Percentiles rank a stretch among this genome's conserved stretches.
phyloP scores from a whole-genome alignment of 139 green algal species.

The Auxenochlorella pyrenoidosa region DNA sequence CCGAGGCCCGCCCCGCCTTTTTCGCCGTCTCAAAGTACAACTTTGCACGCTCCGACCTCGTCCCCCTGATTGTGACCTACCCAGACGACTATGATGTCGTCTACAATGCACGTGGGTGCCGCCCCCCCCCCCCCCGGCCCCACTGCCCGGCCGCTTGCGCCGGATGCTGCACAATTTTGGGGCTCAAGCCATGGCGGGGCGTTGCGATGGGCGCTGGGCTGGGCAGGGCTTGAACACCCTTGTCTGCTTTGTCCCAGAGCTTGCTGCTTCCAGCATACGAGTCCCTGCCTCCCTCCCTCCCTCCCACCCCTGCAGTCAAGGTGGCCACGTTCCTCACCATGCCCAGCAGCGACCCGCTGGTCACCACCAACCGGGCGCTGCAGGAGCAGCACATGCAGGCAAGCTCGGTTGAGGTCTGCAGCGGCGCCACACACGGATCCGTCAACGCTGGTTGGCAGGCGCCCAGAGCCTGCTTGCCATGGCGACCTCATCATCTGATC shows the following conservation, averaged over 20 bases:
- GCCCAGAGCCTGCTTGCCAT: background rate
- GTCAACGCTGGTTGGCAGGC: too few relatives aligned
- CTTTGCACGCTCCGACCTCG: conserved; percentile 73
- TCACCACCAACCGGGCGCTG: conserved; percentile 42
- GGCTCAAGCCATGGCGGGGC: background rate
- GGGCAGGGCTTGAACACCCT: too few relatives aligned
- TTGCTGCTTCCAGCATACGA: background rate
- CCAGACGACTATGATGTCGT: conserved; percentile 79
- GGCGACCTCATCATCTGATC: background rate
- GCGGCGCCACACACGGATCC: too few relatives aligned
- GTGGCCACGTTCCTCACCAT: conserved; percentile 93
- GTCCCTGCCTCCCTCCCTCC: too few relatives aligned
- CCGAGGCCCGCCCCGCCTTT: conserved; percentile 77
- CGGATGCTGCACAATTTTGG: background rate
- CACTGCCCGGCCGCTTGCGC: too few relatives aligned
- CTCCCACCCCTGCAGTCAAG: conserved; percentile 81
- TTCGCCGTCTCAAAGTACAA: conserved; percentile 77
- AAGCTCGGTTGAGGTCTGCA: background rate
- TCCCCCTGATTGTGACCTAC: conserved; percentile 87
- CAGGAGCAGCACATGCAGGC: conserved; percentile 63
- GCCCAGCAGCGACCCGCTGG: conserved; percentile 62
- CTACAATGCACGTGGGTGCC: conserved; percentile 77
- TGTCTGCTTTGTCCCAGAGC: too few relatives aligned
- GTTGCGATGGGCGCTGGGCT: too few relatives aligned
- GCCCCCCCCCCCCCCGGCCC: too few relatives aligned